A percentile compares a stretch with the other conserved stretches of the same genome.
Conservation (phyloP, 176 grass and related monocot genomes). For the Aechmea fasciata region DNA sequence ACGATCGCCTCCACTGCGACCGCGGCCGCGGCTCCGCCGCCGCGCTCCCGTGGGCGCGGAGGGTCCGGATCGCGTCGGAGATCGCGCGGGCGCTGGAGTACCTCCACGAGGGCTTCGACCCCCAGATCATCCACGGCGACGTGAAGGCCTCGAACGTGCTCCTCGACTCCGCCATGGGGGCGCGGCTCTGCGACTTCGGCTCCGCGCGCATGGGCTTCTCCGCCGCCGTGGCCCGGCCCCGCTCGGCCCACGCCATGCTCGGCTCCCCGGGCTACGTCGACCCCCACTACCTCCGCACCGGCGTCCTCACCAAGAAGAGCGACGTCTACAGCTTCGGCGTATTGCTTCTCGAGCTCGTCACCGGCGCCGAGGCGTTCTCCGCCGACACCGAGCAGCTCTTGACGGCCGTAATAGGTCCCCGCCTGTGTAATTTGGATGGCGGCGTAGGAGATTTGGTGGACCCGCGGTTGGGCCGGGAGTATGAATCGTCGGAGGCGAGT, state of each 20-base stretch:
- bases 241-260: slow-evolving; percentile 45
- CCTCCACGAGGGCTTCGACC: slow-evolving; percentile 83
- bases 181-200: slow-evolving; percentile 96
- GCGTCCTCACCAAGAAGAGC: slow-evolving; percentile 81
- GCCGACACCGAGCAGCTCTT: slow-evolving; percentile 46
- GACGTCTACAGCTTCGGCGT: slow-evolving; percentile 98
- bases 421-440: slow-evolving; percentile 10
- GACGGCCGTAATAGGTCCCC: slow-evolving; percentile 38
- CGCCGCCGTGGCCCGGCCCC: slow-evolving; percentile 47
- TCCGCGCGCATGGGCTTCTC: slow-evolving; percentile 84
- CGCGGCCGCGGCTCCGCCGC: slow-evolving; percentile 6
- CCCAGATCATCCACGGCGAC: slow-evolving; percentile 84
- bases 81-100: slow-evolving; percentile 68
- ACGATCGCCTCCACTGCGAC: slow-evolving; percentile 67
- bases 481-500: slow-evolving; percentile 34
- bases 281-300: slow-evolving; percentile 90
- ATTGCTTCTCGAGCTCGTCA: slow-evolving; percentile 76
- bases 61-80: slow-evolving; percentile 56
- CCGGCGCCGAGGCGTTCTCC: slow-evolving; percentile 76
- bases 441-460: slow-evolving; percentile 36
- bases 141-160: slow-evolving; percentile 90
- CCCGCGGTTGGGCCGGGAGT: slow-evolving; percentile 31
- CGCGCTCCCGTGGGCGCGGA: slow-evolving; percentile 57
- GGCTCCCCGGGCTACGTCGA: slow-evolving; percentile 90
- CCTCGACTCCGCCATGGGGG: slow-evolving; percentile 55